A percentile compares a stretch with the other conserved stretches of the same genome.
phyloP scores from a whole-genome alignment of 495 filamentous ascomycete genomes.

The Arthonia radiata region DNA sequence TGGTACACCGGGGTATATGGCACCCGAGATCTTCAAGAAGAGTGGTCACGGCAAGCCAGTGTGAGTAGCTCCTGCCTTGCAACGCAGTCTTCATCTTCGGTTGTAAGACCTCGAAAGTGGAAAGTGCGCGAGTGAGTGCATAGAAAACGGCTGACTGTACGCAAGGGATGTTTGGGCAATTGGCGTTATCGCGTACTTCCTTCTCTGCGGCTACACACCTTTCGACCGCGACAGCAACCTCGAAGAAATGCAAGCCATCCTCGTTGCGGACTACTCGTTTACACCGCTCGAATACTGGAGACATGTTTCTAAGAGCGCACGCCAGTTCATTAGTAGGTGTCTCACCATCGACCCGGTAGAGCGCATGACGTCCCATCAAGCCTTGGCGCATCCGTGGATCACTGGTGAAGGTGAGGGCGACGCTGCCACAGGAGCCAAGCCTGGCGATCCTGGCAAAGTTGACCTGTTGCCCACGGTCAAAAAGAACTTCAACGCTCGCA shows the following conservation, averaged over 20 bases:
- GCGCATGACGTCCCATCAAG: constrained; percentile 87
- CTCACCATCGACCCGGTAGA: constrained; percentile 67
- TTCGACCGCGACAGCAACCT: constrained; percentile 94
- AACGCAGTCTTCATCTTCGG: no score
- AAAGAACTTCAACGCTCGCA: constrained; percentile 95
- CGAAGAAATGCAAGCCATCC: constrained; percentile 97
- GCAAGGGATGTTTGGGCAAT: constrained; percentile 57
- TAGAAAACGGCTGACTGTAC: no score
- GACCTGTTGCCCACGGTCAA: constrained; percentile 83
- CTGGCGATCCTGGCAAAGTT: no score
- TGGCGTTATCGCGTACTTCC: constrained; percentile 78
- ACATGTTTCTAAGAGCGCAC: constrained; percentile 59
- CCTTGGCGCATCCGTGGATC: constrained; percentile 73
- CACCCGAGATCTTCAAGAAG: constrained; percentile 62
- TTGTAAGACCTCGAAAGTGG: no score
- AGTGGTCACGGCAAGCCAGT: constrained; percentile 57
- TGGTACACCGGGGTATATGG: constrained; percentile 93
- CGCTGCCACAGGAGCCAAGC: constrained; percentile 22
- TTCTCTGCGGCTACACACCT: constrained; percentile 92
- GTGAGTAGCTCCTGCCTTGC: constrained; percentile 18
- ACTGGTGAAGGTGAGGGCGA: constrained; percentile 25
- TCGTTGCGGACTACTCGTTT: constrained; percentile 87
- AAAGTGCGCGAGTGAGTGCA: no score
- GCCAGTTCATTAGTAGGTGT: constrained; percentile 72
- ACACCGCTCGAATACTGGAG: constrained; percentile 95